phyloP scores from a whole-genome alignment of 805 yeast genomes.

The Kockiozyma suomiensis region DNA sequence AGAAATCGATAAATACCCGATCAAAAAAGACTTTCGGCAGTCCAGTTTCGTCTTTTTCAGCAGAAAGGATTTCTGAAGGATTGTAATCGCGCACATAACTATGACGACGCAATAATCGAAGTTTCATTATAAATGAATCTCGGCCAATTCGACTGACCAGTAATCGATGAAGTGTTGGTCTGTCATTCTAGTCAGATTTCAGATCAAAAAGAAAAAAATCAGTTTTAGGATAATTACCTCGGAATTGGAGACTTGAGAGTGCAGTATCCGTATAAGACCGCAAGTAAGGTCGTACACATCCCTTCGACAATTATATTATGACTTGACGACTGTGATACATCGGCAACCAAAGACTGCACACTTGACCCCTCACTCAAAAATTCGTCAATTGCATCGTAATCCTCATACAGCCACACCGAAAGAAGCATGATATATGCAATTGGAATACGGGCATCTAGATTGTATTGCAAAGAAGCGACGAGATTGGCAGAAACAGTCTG shows the following conservation, averaged over 20 bases:
- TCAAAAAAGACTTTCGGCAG: constrained; percentile 82
- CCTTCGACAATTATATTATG: constrained; percentile 70
- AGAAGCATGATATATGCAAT: constrained; percentile 77
- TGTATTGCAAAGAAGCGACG: constrained; percentile 59
- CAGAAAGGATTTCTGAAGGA: constrained; percentile 52
- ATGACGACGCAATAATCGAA: constrained; percentile 70
- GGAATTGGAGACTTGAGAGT: constrained; percentile 56
- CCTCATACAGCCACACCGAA: constrained; percentile 76
- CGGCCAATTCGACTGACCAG: constrained; percentile 75
- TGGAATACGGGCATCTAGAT: constrained; percentile 69
- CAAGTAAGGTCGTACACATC: constrained; percentile 68
- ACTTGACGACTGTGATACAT: constrained; percentile 50
- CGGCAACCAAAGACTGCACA: constrained; percentile 69
- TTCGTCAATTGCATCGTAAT: constrained; percentile 70
- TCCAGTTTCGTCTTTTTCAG: constrained; percentile 76
- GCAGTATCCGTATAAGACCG: constrained; percentile 78
- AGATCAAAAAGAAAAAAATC: background rate
- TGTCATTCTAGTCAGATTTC: background rate
- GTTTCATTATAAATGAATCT: constrained; percentile 73
- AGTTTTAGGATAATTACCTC: constrained; percentile 32
- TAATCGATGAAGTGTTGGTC: constrained; percentile 62
- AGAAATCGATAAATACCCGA: constrained; percentile 59
- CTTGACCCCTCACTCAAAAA: constrained; percentile 69
- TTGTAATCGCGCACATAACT: constrained; percentile 58
- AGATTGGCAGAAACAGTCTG: constrained; percentile 79